Evolutionary conservation across 495 filamentous ascomycete genomes (phyloP).

Genomic region (Neurospora tetrasperma): DNA sequence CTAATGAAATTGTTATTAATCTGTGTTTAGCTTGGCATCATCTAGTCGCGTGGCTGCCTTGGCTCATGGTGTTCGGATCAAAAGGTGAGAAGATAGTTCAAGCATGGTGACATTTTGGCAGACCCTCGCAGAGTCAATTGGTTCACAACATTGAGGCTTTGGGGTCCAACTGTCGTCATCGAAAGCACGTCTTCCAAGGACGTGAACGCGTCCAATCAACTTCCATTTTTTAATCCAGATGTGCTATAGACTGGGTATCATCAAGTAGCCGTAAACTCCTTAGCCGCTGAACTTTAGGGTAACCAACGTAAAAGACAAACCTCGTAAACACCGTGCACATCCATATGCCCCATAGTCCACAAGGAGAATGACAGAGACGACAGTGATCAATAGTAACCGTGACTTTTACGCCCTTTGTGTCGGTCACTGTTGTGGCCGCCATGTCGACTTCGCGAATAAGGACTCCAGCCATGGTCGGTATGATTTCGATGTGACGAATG

Average conservation of each 20-base stretch:
- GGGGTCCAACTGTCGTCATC: background rate
- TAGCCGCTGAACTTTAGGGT: background rate
- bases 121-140: background rate
- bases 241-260: background rate
- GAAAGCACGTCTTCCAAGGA: background rate
- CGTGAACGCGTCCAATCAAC: background rate
- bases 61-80: background rate
- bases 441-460: conserved; percentile 17
- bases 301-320: background rate
- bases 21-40: rapidly evolving
- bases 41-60: background rate
- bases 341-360: background rate
- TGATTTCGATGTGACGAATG: conserved; percentile 8
- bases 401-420: conserved; percentile 14
- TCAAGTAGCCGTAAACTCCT: conserved; percentile 1
- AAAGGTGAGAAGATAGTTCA: background rate
- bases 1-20: background rate
- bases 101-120: background rate
- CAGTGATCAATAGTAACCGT: conserved; percentile 9
- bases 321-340: background rate
- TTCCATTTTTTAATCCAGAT: background rate
- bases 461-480: conserved; percentile 16
- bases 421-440: conserved; percentile 11
- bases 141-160: background rate
- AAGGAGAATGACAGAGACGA: background rate